Base-by-base conservation (phyloP, 192 early-diverging fungal genomes). In the Umbelopsis sp. region DNA sequence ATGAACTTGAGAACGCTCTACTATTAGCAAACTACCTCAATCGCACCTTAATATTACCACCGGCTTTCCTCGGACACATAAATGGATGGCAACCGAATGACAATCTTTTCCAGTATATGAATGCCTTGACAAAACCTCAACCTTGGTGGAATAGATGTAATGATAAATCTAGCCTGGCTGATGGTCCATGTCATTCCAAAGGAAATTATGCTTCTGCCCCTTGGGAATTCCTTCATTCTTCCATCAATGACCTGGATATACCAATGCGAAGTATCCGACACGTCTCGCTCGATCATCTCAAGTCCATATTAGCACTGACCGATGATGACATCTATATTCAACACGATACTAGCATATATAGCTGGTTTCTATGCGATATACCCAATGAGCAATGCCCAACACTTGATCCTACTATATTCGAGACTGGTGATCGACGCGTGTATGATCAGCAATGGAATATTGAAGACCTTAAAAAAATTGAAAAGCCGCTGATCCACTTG, bases 1-100 rank as follows among this genome's bases (percentile, higher is more conserved):
- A 81, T 25, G 83, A 78, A 26, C 79, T 88, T 45, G 87, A 80
- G 17, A 88, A 88, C 49, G 85, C 84, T 0, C 71, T 88, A 22
- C 51, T 88, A 7, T 69, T 88, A 9, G 84, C 87, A 34, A 82
- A 74, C 17, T 75, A 83, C 44, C 73, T 88, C 53, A 85, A 86
- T 67, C 85, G 85, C 12, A 88, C 87, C 5, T 68, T 88, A 17
- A 49, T 88, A 36, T 43, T 87, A 0, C 85, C 85, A 0, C 87
- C 87, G 12, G 84, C 80, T 12, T 83, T 84, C 44, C 66, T 88
- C 10, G 87, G 87, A 0, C 75, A 74, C 17, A 76, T 82, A 14
- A 71, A 78, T 0, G 82, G 81, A 16, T 88, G 84, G 84, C 79
- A 69, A 22, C 22, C 45, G 8, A 74, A 74, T 38, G 72, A 78